Base-by-base conservation (phyloP, 2,329 filamentous ascomycete genomes). In the Helicocarpus griseus region DNA sequence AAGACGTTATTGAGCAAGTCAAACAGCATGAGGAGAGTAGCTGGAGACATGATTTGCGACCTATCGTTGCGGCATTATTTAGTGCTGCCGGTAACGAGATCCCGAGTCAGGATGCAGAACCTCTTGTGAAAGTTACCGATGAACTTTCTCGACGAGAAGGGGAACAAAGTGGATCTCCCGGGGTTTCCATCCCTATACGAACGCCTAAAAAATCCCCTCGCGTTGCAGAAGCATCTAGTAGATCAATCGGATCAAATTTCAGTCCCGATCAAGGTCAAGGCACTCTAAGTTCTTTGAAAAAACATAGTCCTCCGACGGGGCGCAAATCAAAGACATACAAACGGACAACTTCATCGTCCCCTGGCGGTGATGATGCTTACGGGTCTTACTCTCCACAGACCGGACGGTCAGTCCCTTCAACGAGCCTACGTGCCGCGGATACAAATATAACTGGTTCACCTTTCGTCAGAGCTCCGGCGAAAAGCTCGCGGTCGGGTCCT, bases 391-490 rank as follows among this genome's bases (percentile, higher is more conserved):
- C 54, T 59, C 40, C 58, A 58, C 8, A 60, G 58, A 40, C 54
- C 53, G 21, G 59, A 58, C 22, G 52, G 51, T 31, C 62, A 4
- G 50, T 45, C 46, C 53, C 62, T 14, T 60, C 56, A n/a, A 59
- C 57, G 11, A 56, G 59, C 50, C 53, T 52, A 46, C 63, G 63
- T 54, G 59, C 61, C 4, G 60, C 60, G 2, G 62, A 62, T 57
- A 61, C 63, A 38, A 72, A 70, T 43, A 75, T 73, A 39, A 76
- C 71, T 51, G 74, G 75, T 6, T 71, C 69, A 31, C 75, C 75
- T 19, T 77, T 77, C 59, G 62, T 71, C 52, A 69, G 75, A 53
- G 67, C 72, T 13, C 67, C 72, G 7, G 58, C 57, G 2, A 58
- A 61, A 28, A 62, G 64, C 28, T 21, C 31, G 24, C 49, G 49